A percentile compares a stretch with the other conserved stretches of the same genome.
These are phyloP conservation scores for Forsythia viridissima DNA, from an alignment of 257 asterid species.

Conservation along the genomic window DNA sequence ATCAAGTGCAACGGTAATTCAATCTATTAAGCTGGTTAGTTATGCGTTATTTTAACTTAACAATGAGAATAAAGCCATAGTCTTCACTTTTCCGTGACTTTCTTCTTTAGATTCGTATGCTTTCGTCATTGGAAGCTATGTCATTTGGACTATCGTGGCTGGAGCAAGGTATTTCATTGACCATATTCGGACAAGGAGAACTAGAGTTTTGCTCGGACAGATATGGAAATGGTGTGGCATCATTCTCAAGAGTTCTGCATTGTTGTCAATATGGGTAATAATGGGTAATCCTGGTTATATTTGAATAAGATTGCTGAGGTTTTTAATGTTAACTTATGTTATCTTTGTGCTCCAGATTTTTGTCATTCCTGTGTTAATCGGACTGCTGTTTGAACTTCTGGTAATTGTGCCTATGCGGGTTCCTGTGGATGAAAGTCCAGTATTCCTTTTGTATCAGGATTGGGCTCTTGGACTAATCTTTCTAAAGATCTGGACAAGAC, in stretches of 20 bases:
- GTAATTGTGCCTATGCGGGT: constrained; percentile 98
- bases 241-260: constrained; percentile 74
- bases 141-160: constrained; percentile 92
- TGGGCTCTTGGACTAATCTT: constrained; percentile 98
- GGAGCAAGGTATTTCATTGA: constrained; percentile 82
- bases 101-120: constrained; percentile 72
- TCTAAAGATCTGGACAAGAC: constrained; percentile 97
- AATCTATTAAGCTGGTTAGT: constrained; percentile 15
- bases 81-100: not conserved
- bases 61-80: not conserved
- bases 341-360: constrained; percentile 56
- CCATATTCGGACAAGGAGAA: constrained; percentile 75
- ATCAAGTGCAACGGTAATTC: constrained; percentile 89
- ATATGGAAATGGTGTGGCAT: constrained; percentile 94
- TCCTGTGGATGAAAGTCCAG: constrained; percentile 96
- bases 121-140: constrained; percentile 93
- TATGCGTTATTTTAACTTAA: not conserved
- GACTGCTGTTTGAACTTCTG: constrained; percentile 92
- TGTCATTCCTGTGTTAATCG: constrained; percentile 89
- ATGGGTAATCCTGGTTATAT: constrained; percentile 15
- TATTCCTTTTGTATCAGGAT: constrained; percentile 94
- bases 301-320: not conserved
- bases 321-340: constrained; percentile 5
- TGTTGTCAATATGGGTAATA: constrained; percentile 91
- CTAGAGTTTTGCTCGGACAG: constrained; percentile 57